Conservation (phyloP, 805 yeast species). For the Saturnispora galanensis region DNA sequence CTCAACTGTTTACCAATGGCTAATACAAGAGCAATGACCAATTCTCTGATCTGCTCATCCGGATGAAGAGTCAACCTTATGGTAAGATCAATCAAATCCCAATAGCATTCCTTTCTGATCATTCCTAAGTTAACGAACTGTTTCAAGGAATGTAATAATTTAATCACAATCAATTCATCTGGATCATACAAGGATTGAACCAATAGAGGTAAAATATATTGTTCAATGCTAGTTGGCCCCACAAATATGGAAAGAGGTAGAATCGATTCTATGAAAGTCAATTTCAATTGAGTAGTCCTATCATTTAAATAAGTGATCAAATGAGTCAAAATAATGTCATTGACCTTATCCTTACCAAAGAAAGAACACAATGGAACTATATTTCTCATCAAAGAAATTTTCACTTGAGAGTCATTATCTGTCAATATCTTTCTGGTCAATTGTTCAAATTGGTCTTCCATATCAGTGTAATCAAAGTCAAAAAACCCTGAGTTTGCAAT, state of each 20-base stretch:
- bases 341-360: conserved; percentile 80
- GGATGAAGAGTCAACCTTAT: conserved; percentile 71
- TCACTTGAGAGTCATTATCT: conserved; percentile 56
- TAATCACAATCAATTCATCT: conserved; percentile 71
- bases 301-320: conserved; percentile 87
- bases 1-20: conserved; percentile 53
- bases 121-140: conserved; percentile 48
- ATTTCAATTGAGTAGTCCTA: conserved; percentile 52
- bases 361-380: conserved; percentile 72
- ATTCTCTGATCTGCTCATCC: conserved; percentile 73
- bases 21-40: conserved; percentile 50
- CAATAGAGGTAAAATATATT: conserved; percentile 76
- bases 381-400: conserved; percentile 56
- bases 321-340: conserved; percentile 83
- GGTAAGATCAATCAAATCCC: conserved; percentile 44
- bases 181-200: conserved; percentile 76
- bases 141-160: conserved; percentile 53
- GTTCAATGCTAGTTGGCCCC: conserved; percentile 76
- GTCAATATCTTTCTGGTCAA: conserved; percentile 59
- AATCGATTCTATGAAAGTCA: conserved; percentile 62
- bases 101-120: conserved; percentile 37
- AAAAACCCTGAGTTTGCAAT: conserved; percentile 25
- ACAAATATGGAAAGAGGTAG: conserved; percentile 68
- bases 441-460: conserved; percentile 51
- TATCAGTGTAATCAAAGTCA: conserved; percentile 32